Conservation (phyloP, 2,329 filamentous ascomycete genomes). For the Davidsoniella neocaledoniae region DNA sequence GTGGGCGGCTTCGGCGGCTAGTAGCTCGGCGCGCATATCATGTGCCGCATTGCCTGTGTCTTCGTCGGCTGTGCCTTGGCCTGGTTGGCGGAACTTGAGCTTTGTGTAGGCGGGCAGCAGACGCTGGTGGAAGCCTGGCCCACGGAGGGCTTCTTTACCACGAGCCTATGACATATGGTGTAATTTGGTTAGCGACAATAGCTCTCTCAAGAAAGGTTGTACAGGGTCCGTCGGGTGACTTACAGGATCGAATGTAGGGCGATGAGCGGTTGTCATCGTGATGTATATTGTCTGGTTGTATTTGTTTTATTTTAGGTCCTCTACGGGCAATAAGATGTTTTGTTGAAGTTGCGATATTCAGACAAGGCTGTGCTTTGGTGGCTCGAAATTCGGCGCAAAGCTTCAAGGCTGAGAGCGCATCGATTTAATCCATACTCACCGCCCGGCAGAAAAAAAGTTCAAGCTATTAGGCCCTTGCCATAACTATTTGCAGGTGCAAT, state of each 20-base stretch:
- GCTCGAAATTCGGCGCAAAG: neutral
- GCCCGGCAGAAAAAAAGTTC: slow-evolving; percentile 29
- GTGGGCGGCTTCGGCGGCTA: slow-evolving; percentile 75
- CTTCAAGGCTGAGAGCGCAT: neutral
- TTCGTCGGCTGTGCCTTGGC: slow-evolving; percentile 65
- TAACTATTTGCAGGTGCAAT: slow-evolving; percentile 7
- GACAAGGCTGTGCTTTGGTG: neutral
- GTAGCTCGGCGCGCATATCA: slow-evolving; percentile 77
- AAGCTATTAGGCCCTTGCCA: slow-evolving; percentile 1
- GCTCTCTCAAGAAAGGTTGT: too few species aligned
- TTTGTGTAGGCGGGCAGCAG: slow-evolving; percentile 85
- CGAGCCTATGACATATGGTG: slow-evolving; percentile 40
- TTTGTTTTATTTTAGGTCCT: neutral
- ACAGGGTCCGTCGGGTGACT: slow-evolving; percentile 14
- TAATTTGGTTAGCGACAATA: slow-evolving; percentile 4
- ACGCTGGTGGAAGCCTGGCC: slow-evolving; percentile 89
- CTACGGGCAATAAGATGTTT: neutral
- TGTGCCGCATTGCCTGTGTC: slow-evolving; percentile 41
- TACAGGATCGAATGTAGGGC: slow-evolving; percentile 94
- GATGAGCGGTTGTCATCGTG: slow-evolving; percentile 49
- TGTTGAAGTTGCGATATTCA: neutral
- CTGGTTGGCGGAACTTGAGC: slow-evolving; percentile 73
- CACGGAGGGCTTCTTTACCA: slow-evolving; percentile 87
- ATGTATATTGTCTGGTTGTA: neutral
- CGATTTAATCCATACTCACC: slow-evolving; percentile 23